Base-by-base conservation (phyloP, 2,329 filamentous ascomycete species). In the Aspergillus pseudoviridinutans region DNA sequence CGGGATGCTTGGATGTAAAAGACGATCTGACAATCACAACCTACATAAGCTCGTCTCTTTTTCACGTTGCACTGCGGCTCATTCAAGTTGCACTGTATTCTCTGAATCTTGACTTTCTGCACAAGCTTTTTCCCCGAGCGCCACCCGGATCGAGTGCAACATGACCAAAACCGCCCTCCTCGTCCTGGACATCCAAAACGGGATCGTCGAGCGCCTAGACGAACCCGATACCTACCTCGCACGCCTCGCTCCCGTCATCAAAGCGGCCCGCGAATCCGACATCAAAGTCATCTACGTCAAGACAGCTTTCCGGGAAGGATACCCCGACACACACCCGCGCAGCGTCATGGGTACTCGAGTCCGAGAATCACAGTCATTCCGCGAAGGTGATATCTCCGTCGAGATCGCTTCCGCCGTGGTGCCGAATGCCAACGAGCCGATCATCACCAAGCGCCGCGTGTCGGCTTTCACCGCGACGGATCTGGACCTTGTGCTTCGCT, bases 401-500 rank as follows among this genome's bases (percentile, higher is more conserved):
- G 44, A 70, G 49, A 50, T 68, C 20, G 64, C 68, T 55, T 52
- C 64, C 7, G 42, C 51, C 12, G 56, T 70, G 24, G 51, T 61
- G 0, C 68, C 66, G 5, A 27, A 44, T 0, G 53, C 62, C 3
- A 58, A 61, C 10, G 74, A 76, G 27, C 61, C 71, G 5, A 51
- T 71, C 4, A 61, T 76, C 42, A 71, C 59, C 47, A 76, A 76
- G 62, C 66, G 66, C 20, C 68, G 74, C 5, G 65, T 74, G 3
- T 76, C 73, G 6, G 74, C 74, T 0, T 72, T 76, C 49, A 54
- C 64, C 14, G 66, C 66, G 6, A 74, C 68, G 0, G 73, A 74
- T 24, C 57, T 77, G 3, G 74, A 76, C 4, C 47, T 73, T 2
- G 59, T 76, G 4, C 63, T 77, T 2, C 66, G 73, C 5, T 66